Percentiles rank a stretch among this genome's conserved stretches.
These are phyloP conservation scores for Ustilago loliicola DNA, from an alignment of 1,284 basidiomycete genomes.

Conservation along the genomic window DNA sequence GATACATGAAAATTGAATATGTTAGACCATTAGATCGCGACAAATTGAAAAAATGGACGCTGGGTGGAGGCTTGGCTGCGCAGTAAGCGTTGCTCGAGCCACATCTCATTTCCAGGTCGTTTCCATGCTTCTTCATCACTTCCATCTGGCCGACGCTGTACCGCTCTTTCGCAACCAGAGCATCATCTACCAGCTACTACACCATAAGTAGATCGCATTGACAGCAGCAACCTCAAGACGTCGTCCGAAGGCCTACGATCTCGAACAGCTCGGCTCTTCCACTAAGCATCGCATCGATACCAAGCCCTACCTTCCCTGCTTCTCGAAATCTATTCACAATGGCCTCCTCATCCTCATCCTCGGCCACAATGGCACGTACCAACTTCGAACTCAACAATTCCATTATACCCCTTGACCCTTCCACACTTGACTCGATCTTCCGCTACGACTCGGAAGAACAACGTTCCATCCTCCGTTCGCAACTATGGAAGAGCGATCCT, in stretches of 20 bases:
- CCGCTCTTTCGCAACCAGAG: neutral
- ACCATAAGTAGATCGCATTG: neutral
- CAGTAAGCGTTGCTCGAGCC: constrained; percentile 30
- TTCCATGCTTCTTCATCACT: neutral
- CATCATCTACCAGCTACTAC: no score
- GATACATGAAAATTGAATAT: neutral
- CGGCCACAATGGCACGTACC: constrained; percentile 76
- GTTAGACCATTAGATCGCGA: neutral
- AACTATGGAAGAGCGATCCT: constrained; percentile 89
- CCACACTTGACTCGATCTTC: constrained; percentile 64
- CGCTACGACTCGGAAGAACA: constrained; percentile 81
- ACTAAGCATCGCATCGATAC: neutral
- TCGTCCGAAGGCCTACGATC: no score
- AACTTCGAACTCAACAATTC: constrained; percentile 88
- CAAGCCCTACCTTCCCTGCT: neutral
- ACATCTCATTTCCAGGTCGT: constrained; percentile 5
- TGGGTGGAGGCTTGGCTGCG: constrained; percentile 21
- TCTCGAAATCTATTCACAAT: neutral
- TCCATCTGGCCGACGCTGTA: neutral
- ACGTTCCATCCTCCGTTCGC: constrained; percentile 78
- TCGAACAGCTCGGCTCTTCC: neutral
- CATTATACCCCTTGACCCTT: constrained; percentile 71
- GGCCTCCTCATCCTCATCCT: constrained; percentile 17
- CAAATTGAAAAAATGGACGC: neutral
- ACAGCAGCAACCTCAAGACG: neutral